Evolutionary conservation across 129 eudicot genomes (phyloP).

Genomic region (Cynara cardunculus): DNA sequence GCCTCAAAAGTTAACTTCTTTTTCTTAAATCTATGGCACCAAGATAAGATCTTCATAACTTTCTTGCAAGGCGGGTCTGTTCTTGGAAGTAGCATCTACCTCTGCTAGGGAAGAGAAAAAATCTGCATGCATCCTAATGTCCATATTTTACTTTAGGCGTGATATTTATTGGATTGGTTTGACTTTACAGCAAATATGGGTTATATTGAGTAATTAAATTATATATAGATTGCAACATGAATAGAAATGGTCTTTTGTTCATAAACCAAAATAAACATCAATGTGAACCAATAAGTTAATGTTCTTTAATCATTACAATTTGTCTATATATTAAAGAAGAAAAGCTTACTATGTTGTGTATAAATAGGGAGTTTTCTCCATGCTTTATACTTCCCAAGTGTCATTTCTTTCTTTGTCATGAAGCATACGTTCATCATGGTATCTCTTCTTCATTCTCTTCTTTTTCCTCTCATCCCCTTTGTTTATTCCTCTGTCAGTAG

Average conservation of each 20-base stretch:
- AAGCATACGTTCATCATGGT: neutral
- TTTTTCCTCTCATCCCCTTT: slow-evolving; percentile 16
- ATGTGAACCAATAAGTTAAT: neutral
- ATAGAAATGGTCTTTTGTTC: neutral
- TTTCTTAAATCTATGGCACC: too few relatives aligned
- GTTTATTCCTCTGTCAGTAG: neutral
- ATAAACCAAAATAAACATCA: neutral
- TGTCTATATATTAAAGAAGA: neutral
- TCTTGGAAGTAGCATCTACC: neutral
- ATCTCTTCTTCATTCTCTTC: slow-evolving; percentile 15
- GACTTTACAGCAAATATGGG: neutral
- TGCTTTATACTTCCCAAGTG: neutral
- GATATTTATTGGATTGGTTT: neutral
- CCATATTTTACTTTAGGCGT: too few relatives aligned
- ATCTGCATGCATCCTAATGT: neutral
- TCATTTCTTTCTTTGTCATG: neutral
- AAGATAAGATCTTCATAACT: too few relatives aligned
- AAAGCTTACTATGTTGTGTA: neutral
- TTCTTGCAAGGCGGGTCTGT: neutral
- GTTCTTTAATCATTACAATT: neutral
- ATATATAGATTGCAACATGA: neutral
- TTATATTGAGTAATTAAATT: too few relatives aligned
- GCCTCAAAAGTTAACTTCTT: too few relatives aligned
- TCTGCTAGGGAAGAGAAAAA: neutral
- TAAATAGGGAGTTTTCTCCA: slow-evolving; percentile 1